Base-by-base conservation (phyloP, 2,329 filamentous ascomycete genomes). In the Xylaria sp. region DNA sequence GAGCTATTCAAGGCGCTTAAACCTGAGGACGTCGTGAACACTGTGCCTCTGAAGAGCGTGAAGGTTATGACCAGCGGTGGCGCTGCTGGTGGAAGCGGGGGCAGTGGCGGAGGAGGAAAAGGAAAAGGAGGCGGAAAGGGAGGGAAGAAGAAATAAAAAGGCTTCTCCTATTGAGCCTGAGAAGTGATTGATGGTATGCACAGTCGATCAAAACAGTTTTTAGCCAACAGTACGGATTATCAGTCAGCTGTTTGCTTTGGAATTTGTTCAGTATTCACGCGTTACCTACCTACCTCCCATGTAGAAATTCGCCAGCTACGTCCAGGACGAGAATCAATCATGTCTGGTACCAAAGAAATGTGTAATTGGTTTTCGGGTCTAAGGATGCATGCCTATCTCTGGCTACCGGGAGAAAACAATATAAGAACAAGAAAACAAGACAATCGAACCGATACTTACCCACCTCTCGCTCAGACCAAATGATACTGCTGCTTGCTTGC, bases 1-100 rank as follows among this genome's bases (percentile, higher is more conserved):
- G 92, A 96, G 72, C 76, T 96, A 42, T 82, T 97, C 62, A 89
- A 88, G 75, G 84, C 79, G 0, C 85, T 92, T 78, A 94, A 92
- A 75, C 85, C 91, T 19, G 86, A 90, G 61, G 92, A 96, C 76
- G 83, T 91, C 13, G 83, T 92, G 58, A 92, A 93, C 66, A 83
- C 85, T 3, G 83, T 97, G 64, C 90, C 91, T 0, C 91, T 95
- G 0, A 82, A 87, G 37, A 93, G 90, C 72, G 83, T 94, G 44
- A 84, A 89, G 68, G 84, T 96, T 46, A 89, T 96, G 84, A 84
- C 89, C 78, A 79, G 82, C 11, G 85, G 85, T 4, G 84, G 83
- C 1, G 74, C 75, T 13, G 58, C 60, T 48, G 65, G 63, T n/a
- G 73, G 76, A n/a, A 70, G 76, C 48, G 74, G 72, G 39, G 75